Evolutionary conservation across 2,329 filamentous ascomycete species (phyloP).

Genomic region (Xylariaceae sp.): DNA sequence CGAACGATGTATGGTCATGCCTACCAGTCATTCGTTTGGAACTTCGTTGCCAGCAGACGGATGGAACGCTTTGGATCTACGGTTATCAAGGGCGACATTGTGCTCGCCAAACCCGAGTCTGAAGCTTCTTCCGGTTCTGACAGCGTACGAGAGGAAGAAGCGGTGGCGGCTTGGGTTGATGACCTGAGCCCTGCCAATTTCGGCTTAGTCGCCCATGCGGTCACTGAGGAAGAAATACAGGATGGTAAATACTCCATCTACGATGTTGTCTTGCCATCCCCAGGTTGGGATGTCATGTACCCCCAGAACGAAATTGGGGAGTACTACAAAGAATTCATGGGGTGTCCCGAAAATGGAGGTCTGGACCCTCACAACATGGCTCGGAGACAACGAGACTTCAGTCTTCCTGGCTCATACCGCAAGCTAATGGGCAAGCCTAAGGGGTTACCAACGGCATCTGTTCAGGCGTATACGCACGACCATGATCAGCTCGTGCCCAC

Average conservation of each 20-base stretch:
- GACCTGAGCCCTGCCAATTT: constrained; percentile 48
- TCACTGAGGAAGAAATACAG: constrained; percentile 71
- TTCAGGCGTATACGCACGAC: constrained; percentile 63
- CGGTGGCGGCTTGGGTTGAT: constrained; percentile 54
- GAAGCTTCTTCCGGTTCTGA: constrained; percentile 35
- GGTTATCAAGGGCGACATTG: constrained; percentile 80
- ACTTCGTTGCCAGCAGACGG: constrained; percentile 72
- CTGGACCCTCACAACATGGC: constrained; percentile 86
- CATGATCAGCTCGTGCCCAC: constrained; percentile 85
- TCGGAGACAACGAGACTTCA: constrained; percentile 78
- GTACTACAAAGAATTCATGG: constrained; percentile 86
- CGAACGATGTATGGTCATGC: constrained; percentile 95
- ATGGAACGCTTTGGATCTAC: constrained; percentile 68
- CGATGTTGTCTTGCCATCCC: constrained; percentile 86
- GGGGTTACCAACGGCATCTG: constrained; percentile 58
- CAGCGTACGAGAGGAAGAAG: constrained; percentile 59
- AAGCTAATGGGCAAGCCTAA: constrained; percentile 72
- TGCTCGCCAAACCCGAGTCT: constrained; percentile 48
- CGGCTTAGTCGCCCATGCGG: constrained; percentile 57
- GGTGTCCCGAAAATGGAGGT: constrained; percentile 64
- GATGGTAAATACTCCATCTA: constrained; percentile 75
- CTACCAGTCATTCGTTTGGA: constrained; percentile 95
- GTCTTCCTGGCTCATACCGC: constrained; percentile 81
- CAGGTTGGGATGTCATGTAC: constrained; percentile 85
- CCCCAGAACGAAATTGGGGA: constrained; percentile 76